phyloP scores from a whole-genome alignment of 1,284 basidiomycete species.

The Apiotrichum montevideense region DNA sequence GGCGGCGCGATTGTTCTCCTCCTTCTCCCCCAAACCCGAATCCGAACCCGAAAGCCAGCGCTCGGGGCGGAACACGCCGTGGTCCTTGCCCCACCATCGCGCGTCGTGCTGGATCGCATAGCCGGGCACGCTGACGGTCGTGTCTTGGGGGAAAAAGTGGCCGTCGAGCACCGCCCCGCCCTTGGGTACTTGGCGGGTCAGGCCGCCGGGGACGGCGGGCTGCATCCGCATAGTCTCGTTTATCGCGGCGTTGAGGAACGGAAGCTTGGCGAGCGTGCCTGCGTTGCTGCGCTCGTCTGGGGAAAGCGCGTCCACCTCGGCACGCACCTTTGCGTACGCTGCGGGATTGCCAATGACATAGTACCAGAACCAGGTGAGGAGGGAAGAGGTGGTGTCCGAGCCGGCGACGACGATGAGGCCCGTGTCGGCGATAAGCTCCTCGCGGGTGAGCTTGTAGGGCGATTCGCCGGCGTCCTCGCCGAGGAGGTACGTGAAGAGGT shows the following conservation, averaged over 20 bases:
- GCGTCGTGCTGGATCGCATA: conserved; percentile 52
- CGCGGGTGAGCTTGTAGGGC: not conserved
- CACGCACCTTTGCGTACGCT: conserved; percentile 1
- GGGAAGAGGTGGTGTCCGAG: conserved; percentile 6
- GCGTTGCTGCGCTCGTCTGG: conserved; percentile 2
- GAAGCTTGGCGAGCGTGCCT: conserved; percentile 19
- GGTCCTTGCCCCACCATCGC: conserved; percentile 55
- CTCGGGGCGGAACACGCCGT: conserved; percentile 54
- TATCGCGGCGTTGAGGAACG: conserved; percentile 73
- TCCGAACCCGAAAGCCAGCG: conserved; percentile 50
- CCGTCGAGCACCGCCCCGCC: conserved; percentile 17
- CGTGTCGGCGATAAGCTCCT: conserved; percentile 8
- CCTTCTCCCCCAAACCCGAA: too few species aligned
- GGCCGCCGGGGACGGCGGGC: conserved; percentile 65
- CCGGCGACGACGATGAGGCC: conserved; percentile 9
- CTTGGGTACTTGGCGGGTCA: conserved; percentile 63
- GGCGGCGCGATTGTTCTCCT: conserved; percentile 1
- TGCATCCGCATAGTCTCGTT: conserved; percentile 74
- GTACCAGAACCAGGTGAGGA: conserved; percentile 13
- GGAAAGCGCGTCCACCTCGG: not conserved
- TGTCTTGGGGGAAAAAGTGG: conserved; percentile 16
- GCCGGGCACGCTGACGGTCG: conserved; percentile 17
- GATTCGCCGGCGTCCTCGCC: conserved; percentile 3
- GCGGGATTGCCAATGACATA: conserved; percentile 1
- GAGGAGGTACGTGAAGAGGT: conserved; percentile 10